Percentiles rank a stretch among this genome's conserved stretches.
phyloP scores from a whole-genome alignment of 441 rosid species.

The Eutrema salsugineum region DNA sequence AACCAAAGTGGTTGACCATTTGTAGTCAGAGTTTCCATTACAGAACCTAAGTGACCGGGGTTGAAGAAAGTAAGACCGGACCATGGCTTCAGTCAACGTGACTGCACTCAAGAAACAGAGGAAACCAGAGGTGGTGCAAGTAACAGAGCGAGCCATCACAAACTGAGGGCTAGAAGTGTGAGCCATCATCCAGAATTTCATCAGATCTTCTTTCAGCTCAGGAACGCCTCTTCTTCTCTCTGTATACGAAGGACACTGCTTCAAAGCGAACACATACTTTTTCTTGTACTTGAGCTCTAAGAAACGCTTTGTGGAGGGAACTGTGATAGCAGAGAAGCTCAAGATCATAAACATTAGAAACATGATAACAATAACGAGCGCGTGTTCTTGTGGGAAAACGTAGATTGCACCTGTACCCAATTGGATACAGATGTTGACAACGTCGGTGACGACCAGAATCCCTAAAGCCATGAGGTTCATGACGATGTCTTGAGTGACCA shows the following conservation, averaged over 20 bases:
- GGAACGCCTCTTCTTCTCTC: slow-evolving; percentile 16
- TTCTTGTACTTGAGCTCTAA: slow-evolving; percentile 64
- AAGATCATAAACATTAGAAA: slow-evolving; percentile 49
- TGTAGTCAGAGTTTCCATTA: slow-evolving; percentile 73
- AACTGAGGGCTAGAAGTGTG: slow-evolving; percentile 85
- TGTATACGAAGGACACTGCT: slow-evolving; percentile 36
- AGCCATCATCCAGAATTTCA: slow-evolving; percentile 90
- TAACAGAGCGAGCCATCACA: slow-evolving; percentile 72
- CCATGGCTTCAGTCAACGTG: slow-evolving; percentile 42
- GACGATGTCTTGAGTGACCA: slow-evolving; percentile 57
- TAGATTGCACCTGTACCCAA: slow-evolving; percentile 80
- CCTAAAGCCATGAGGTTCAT: slow-evolving; percentile 62
- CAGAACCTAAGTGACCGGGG: slow-evolving; percentile 55
- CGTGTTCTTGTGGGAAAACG: slow-evolving; percentile 64
- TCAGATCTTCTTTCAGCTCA: slow-evolving; percentile 49
- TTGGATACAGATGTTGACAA: slow-evolving; percentile 71
- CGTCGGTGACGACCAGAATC: slow-evolving; percentile 61
- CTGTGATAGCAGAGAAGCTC: slow-evolving; percentile 54
- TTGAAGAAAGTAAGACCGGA: slow-evolving; percentile 55
- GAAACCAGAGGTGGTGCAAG: slow-evolving; percentile 63
- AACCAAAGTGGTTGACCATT: slow-evolving; percentile 63
- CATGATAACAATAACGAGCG: slow-evolving; percentile 53
- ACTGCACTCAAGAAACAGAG: slow-evolving; percentile 41
- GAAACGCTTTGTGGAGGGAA: slow-evolving; percentile 50
- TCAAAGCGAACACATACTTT: slow-evolving; percentile 47